Conservation (phyloP, 306 rosid genomes). For the Vigna angularis region DNA sequence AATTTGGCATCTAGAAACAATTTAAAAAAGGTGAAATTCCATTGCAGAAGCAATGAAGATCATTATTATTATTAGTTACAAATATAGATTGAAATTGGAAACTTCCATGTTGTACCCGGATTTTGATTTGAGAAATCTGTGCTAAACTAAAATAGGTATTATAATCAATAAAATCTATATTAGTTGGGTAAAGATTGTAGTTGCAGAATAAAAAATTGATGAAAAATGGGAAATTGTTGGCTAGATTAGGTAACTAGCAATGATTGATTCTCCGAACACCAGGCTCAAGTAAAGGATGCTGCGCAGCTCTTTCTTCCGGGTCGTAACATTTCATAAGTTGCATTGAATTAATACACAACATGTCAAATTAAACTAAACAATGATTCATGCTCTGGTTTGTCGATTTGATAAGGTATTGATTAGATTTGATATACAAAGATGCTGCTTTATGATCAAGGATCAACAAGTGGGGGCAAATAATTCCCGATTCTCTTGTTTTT, state of each 20-base stretch:
- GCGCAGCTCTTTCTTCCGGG: constrained; percentile 10
- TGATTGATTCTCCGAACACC: not conserved
- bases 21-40: too few relatives aligned
- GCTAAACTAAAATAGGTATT: too few relatives aligned
- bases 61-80: too few relatives aligned
- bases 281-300: constrained; percentile 24
- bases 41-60: too few relatives aligned
- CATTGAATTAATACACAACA: not conserved
- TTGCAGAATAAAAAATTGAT: not conserved
- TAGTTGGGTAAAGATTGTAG: not conserved
- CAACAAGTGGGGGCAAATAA: constrained; percentile 40
- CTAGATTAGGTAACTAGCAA: not conserved
- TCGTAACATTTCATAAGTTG: not conserved
- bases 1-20: too few relatives aligned
- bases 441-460: not conserved
- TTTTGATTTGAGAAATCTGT: too few relatives aligned
- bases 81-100: too few relatives aligned
- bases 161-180: too few relatives aligned
- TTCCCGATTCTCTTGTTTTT: constrained; percentile 17
- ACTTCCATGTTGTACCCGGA: too few relatives aligned
- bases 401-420: constrained; percentile 26
- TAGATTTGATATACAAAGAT: constrained; percentile 37
- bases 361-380: not conserved
- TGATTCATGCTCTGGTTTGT: constrained; percentile 17
- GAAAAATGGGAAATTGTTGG: not conserved